phyloP scores from a whole-genome alignment of 2,329 filamentous ascomycete species.

The Exophiala lecanii-corni region DNA sequence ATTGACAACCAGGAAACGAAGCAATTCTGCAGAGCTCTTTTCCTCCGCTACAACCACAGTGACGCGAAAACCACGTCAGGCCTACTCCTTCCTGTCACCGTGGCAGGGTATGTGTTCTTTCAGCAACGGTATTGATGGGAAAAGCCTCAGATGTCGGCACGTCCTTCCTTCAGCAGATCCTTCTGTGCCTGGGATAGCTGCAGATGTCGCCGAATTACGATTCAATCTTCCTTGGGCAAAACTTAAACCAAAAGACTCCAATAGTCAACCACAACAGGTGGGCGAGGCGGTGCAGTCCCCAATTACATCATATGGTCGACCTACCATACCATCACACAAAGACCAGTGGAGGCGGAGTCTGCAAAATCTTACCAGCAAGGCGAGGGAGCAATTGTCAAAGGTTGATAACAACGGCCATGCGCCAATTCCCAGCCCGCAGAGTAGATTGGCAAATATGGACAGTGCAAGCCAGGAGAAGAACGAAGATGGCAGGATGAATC shows the following conservation, averaged over 20 bases:
- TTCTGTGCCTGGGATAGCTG: conserved; percentile 26
- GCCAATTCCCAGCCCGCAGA: no score
- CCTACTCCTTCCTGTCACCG: conserved; percentile 65
- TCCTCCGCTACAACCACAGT: not conserved
- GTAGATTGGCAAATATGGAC: no score
- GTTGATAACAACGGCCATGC: conserved; percentile 4
- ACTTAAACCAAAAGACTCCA: conserved; percentile 17
- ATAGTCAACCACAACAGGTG: no score
- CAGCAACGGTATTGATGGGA: conserved; percentile 68
- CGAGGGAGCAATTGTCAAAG: conserved; percentile 16
- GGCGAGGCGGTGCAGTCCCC: no score
- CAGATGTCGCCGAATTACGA: conserved; percentile 71
- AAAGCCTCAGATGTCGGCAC: conserved; percentile 70
- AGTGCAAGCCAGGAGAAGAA: not conserved
- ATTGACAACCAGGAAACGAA: conserved; percentile 6
- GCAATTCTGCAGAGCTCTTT: conserved; percentile 15
- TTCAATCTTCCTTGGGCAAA: conserved; percentile 65
- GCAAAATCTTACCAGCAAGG: conserved; percentile 21
- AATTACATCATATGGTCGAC: no score
- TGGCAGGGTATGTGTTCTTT: conserved; percentile 90
- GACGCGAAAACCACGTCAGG: conserved; percentile 14
- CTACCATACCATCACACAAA: conserved; percentile 11
- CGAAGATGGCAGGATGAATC: conserved; percentile 50
- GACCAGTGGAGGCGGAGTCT: conserved; percentile 24
- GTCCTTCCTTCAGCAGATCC: conserved; percentile 45